Percentiles rank a stretch among this genome's conserved stretches.
Evolutionary conservation across 805 yeast species (phyloP).

Genomic region (Maudiozyma pseudohumilis): DNA sequence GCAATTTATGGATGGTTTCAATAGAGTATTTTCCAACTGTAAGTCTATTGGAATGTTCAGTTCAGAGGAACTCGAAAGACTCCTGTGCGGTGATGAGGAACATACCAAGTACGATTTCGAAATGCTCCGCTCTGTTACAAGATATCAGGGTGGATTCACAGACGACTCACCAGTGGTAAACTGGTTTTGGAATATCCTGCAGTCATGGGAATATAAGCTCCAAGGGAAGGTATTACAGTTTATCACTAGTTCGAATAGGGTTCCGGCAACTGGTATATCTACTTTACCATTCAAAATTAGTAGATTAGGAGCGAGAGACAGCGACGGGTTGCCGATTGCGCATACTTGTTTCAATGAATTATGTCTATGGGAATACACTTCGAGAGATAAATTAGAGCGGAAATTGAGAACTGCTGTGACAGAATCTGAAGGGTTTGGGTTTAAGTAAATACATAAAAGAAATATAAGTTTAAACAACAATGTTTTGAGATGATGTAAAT

Average conservation of each 20-base stretch:
- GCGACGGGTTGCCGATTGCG: constrained; percentile 62
- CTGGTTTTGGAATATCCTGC: constrained; percentile 80
- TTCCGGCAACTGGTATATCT: constrained; percentile 88
- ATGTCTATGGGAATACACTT: constrained; percentile 57
- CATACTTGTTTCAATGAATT: constrained; percentile 94
- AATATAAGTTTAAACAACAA: too few species aligned
- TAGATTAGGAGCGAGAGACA: constrained; percentile 33
- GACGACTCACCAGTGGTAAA: constrained; percentile 34
- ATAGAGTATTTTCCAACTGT: constrained; percentile 59
- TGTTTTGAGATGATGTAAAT: too few species aligned
- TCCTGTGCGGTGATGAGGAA: constrained; percentile 70
- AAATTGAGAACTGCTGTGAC: constrained; percentile 62
- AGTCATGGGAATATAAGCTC: constrained; percentile 32
- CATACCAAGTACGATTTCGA: constrained; percentile 43
- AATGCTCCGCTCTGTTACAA: constrained; percentile 60
- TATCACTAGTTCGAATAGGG: constrained; percentile 82
- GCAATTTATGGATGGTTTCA: constrained; percentile 62
- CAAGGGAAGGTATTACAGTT: constrained; percentile 63
- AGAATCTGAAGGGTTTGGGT: constrained; percentile 83
- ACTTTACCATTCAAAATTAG: constrained; percentile 66
- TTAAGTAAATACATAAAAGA: constrained; percentile 16
- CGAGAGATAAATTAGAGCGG: constrained; percentile 40
- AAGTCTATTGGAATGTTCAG: constrained; percentile 71
- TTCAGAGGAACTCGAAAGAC: constrained; percentile 69
- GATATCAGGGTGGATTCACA: constrained; percentile 55